Base-by-base conservation (phyloP, 192 early-diverging fungal genomes). In the Coemansia sp. region DNA sequence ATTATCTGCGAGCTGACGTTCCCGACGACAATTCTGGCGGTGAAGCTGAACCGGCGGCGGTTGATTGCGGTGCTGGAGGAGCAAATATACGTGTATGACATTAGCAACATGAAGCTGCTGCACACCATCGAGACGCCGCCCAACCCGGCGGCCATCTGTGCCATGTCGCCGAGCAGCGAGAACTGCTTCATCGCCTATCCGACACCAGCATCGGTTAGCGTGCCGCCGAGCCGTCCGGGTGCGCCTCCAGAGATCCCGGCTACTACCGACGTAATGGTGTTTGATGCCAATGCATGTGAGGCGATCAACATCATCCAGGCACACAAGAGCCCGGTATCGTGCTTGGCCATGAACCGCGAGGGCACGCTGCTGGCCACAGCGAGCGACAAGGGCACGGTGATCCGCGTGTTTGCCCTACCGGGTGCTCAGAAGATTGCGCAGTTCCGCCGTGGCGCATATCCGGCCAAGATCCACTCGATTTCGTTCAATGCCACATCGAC, bases 1-100 rank as follows among this genome's bases (percentile, higher is more conserved):
- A 94, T 90, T 36, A 97, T 99, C 47, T 99, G 97, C 68, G 94
- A 99, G 69, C 84, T 99, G 30, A 89, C 90, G 4, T 99, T 96
- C 58, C 85, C 87, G 2, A 93, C 91, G 0, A 83, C 92, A 3
- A 92, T 99, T 42, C 72, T 99, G 41, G 86, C 92, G 0, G 93
- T 99, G 13, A 96, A 96, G 74, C 80, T 99, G 50, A 99, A 99
- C 79, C 78, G 95, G 26, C 88, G 90, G 53, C 82, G 93, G 30
- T 78, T 99, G 8, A 84, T 97, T 29, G 94, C 96, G 9, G 88
- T 95, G 20, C 81, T 99, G 26, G 97, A 99, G 57, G 91, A 94
- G 68, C 89, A 90, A 54, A 94, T 97, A 34, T 97, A 91, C 67
- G 85, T 97, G 14, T 96, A 97, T 76, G 94, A 98, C 57, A 96